Base-by-base conservation (phyloP, 1,284 basidiomycete genomes). In the Fomitiporia mediterranea region DNA sequence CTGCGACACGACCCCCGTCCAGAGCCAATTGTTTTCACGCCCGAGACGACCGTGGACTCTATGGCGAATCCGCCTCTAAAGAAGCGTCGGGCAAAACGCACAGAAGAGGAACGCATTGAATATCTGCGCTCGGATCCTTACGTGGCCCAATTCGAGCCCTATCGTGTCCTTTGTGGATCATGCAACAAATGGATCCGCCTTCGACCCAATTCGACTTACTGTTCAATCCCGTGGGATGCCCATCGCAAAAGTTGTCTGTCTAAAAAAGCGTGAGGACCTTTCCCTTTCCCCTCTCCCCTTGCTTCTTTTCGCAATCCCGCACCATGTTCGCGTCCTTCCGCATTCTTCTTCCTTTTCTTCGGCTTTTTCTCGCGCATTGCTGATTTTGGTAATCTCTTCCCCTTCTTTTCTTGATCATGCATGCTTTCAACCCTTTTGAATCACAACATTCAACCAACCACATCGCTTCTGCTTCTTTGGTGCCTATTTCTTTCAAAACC, bases 121-220 rank as follows among this genome's bases (percentile, higher is more conserved):
- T 88, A 89, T 64, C 77, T 90, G 47, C 77, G 81, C 52, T 72
- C 75, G 0, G 87, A 90, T 67, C 83, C 84, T n/a, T 86, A 89
- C 63, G 84, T 89, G 46, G 83, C 82, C 23, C 74, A 84, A 62
- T 89, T 87, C 67, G 88, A 90, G 69, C 79, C 87, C 0, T 89
- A 89, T 65, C 78, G 85, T 19, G 86, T 90, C 30, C 75, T 89
- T 4, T 90, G 88, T 68, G 83, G 80, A 37, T 81, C 78, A 4
- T 90, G 87, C 69, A 81, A 88, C 68, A 89, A 88, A 66, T 90
- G 87, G 87, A 89, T 90, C 61, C 78, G 87, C 34, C 73, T 90
- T 17, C 77, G 87, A 13, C 86, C 86, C 40, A 90, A 90, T 67
- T 89, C 86, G 53, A 89, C 87, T 0, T 90, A 88, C 64, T 90